A percentile compares a stretch with the other conserved stretches of the same genome.
phyloP scores from a whole-genome alignment of 306 rosid genomes.

The Betula pendula region DNA sequence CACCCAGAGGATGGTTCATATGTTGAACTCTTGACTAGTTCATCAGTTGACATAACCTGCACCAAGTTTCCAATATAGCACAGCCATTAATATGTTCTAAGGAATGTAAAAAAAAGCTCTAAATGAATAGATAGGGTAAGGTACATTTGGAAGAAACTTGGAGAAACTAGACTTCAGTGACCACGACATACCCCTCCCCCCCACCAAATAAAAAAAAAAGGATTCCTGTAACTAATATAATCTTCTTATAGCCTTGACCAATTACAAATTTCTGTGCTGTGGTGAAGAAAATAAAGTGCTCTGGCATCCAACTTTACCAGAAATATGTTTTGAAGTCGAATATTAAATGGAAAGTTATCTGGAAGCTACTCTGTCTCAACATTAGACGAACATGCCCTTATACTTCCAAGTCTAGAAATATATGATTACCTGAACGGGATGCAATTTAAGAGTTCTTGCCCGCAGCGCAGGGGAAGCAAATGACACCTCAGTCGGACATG shows the following conservation, averaged over 20 bases:
- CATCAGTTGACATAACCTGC: conserved; percentile 64
- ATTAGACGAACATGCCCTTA: neutral
- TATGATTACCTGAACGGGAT: conserved; percentile 72
- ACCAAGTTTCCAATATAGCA: conserved; percentile 10
- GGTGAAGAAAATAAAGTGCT: neutral
- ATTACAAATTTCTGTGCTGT: neutral
- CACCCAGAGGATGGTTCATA: conserved; percentile 64
- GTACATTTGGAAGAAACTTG: conserved; percentile 1
- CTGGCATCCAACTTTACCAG: neutral
- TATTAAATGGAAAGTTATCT: conserved; percentile 5
- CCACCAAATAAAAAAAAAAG: too few relatives aligned
- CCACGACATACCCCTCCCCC: neutral
- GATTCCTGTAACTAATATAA: too few relatives aligned
- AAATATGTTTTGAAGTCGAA: neutral
- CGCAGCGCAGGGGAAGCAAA: conserved; percentile 50
- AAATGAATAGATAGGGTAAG: conserved; percentile 1
- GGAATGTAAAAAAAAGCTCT: conserved; percentile 2
- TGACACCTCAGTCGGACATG: conserved; percentile 69
- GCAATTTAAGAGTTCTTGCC: conserved; percentile 65
- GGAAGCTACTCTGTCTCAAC: neutral
- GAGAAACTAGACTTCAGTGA: neutral
- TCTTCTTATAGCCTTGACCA: too few relatives aligned
- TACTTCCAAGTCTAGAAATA: conserved; percentile 1
- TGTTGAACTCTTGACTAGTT: conserved; percentile 60
- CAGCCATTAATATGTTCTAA: conserved; percentile 1